Evolutionary conservation across 164 flowering plant species (phyloP), one percentile per base, ranked within the genome.

Genomic region (Hamamelis virginiana): DNA sequence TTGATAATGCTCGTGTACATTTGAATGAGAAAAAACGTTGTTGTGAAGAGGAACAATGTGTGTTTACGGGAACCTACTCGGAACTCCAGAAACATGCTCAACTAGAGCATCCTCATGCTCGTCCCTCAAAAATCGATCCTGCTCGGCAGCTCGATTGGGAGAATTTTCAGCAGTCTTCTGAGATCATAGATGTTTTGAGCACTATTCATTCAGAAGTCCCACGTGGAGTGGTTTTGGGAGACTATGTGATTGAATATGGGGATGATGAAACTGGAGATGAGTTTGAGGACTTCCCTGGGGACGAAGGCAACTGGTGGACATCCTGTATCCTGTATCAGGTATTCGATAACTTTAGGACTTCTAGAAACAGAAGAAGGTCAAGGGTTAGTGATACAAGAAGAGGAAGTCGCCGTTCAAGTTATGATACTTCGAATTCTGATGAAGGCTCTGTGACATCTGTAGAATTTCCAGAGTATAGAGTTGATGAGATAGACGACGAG

Each of bases 241-340:
- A 95, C 73, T 95, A 95, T 77, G 92, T 95, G 64, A 95, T 95
- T 70, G 98, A 95, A 72, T 89, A 92, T 83, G 97, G 97, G 47
- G 96, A 87, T 59, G 87, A 86, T 72, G 93, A 86, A 11, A 81
- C 85, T 18, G 91, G 80, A 41, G 94, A 88, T 78, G 98, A 92
- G 70, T 89, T 80, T 81, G 98, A 91, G 63, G 91, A 91, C 73
- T 89, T 88, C 66, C 94, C 85, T 48, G 89, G 92, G 23, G 89
- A 80, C 69, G 91, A 87, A 23, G 94, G 98, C 3, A 91, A 89
- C 62, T 89, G 97, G 97, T 92, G 98, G 98, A 92, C 91, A 22
- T 92, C 97, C 1, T 95, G 97, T 71, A 92, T 92, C 38, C 75
- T 92, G 60, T 91, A 91, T 82, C 93, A 88, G 77, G 91, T 91